Evolutionary conservation across 352 stramenopile species (phyloP), one percentile per base, ranked within the genome.

Genomic region (Phytophthora europaea): DNA sequence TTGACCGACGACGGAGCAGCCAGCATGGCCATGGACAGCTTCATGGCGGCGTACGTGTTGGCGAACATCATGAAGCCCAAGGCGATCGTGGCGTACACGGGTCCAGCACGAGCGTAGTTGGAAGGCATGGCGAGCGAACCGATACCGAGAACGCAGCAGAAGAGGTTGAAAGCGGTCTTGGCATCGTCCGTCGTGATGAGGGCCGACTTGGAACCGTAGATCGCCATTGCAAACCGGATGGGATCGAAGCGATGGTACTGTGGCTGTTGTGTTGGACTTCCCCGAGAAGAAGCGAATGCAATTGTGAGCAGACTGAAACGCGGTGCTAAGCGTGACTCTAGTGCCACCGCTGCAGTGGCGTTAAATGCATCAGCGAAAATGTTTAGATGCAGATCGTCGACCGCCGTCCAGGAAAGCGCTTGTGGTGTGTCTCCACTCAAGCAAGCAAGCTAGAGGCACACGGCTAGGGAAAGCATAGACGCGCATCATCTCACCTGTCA

Each of bases 141-240:
- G 31, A 73, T 70, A 12, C 67, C 67, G 18, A 61, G 67, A 4
- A 73, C 67, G 34, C 67, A 73, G 33, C 60, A 73, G 33, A 73
- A 73, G 33, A 73, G 67, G 60, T 73, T 73, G 52, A 73, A 73
- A 31, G 60, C 56, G n/a, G 67, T 61, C 67, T 73, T 73, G 33
- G 56, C 48, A 15, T 64, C 54, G 26, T 64, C 63, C 38, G 52
- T 70, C 20, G 52, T 70, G 28, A 70, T 26, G 50, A 69, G 59
- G n/a, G 36, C 18, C 48, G 40, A 34, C 34, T 45, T 45, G 38
- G 38, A 45, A 18, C 36, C 36, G 36, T 5, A 4, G 6, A 23
- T 60, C 8, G 48, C 7, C 13, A 62, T 54, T 6, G 36, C 55
- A 20, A 16, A 45, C 28, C 28, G 8, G 2, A 13, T 12, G 20